Percentiles rank a stretch among this genome's conserved stretches.
Evolutionary conservation across 1,284 basidiomycete species (phyloP).

Genomic region (Gymnopus androsaceus): DNA sequence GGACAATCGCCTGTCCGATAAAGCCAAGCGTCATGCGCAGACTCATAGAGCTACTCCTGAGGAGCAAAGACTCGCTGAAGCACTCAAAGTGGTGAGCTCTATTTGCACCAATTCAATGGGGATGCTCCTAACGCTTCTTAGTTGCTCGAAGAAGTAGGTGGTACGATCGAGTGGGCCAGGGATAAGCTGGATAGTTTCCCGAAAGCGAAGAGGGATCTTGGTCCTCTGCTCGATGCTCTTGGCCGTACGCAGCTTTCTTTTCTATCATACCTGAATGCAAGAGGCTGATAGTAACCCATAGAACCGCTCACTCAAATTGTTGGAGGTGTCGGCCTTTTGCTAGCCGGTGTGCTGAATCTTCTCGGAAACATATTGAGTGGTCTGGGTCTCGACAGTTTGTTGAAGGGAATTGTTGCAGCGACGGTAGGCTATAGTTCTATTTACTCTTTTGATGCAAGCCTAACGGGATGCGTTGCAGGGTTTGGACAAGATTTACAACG

Average conservation of each 20-base stretch:
- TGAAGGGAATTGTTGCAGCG: slow-evolving; percentile 22
- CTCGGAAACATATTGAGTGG: slow-evolving; percentile 24
- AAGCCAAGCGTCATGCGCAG: slow-evolving; percentile 35
- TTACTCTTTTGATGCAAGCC: slow-evolving; percentile 66
- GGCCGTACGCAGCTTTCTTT: slow-evolving; percentile 9
- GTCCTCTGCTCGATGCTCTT: slow-evolving; percentile 37
- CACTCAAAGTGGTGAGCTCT: slow-evolving; percentile 36
- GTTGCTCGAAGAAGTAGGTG: slow-evolving; percentile 39
- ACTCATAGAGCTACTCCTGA: slow-evolving; percentile 40
- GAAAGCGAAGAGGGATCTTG: slow-evolving; percentile 40
- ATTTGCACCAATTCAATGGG: background rate
- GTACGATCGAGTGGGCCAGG: slow-evolving; percentile 41
- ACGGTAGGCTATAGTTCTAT: slow-evolving; percentile 10
- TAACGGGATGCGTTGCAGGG: slow-evolving; percentile 45
- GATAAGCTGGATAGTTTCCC: slow-evolving; percentile 39
- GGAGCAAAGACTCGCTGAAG: slow-evolving; percentile 41
- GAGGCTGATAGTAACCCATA: background rate
- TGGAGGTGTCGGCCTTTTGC: slow-evolving; percentile 17
- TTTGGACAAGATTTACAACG: slow-evolving; percentile 32
- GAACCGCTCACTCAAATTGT: slow-evolving; percentile 19
- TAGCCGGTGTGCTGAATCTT: slow-evolving; percentile 25
- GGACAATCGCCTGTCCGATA: slow-evolving; percentile 35
- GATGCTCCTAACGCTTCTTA: slow-evolving; percentile 16
- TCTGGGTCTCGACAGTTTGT: slow-evolving; percentile 22
- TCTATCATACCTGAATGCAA: background rate